A percentile compares a stretch with the other conserved stretches of the same genome.
These are phyloP conservation scores for Lizonia empirigonia DNA, from an alignment of 2,329 filamentous ascomycete genomes.

Conservation along the genomic window DNA sequence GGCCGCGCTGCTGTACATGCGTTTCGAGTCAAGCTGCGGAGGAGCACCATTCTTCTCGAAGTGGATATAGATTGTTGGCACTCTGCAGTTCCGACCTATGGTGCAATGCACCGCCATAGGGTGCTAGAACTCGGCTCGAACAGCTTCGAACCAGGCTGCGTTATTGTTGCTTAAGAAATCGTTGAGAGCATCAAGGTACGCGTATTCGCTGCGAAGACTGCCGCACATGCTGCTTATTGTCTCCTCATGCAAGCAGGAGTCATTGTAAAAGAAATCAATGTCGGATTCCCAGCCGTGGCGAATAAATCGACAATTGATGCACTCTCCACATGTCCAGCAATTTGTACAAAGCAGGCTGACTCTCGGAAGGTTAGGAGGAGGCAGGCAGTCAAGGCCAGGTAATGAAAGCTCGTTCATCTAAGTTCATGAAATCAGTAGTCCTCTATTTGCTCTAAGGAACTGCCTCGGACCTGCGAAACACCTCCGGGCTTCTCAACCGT, in stretches of 20 bases:
- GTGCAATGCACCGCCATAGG: not conserved
- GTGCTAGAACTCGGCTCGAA: not conserved
- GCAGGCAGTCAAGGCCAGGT: too few species aligned
- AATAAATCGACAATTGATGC: not conserved
- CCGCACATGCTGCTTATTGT: not conserved
- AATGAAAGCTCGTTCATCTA: too few species aligned
- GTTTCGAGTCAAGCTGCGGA: not conserved
- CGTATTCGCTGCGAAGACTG: not conserved
- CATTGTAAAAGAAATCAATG: not conserved
- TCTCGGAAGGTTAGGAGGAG: too few species aligned
- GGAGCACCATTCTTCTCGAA: not conserved
- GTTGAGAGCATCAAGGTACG: slow-evolving; percentile 7
- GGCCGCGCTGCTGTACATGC: not conserved
- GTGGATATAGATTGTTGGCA: slow-evolving; percentile 3
- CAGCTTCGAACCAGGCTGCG: slow-evolving; percentile 6
- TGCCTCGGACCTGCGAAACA: too few species aligned
- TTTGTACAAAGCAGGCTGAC: too few species aligned
- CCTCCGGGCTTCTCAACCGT: slow-evolving; percentile 20
- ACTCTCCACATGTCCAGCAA: not conserved
- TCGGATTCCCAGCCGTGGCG: not conserved
- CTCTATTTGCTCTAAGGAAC: too few species aligned
- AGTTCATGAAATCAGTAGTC: too few species aligned
- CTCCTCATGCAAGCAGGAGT: not conserved
- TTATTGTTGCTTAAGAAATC: slow-evolving; percentile 10
- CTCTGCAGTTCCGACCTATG: not conserved